Base-by-base conservation (phyloP, 106 monocot species). In the Acorus gramineus region DNA sequence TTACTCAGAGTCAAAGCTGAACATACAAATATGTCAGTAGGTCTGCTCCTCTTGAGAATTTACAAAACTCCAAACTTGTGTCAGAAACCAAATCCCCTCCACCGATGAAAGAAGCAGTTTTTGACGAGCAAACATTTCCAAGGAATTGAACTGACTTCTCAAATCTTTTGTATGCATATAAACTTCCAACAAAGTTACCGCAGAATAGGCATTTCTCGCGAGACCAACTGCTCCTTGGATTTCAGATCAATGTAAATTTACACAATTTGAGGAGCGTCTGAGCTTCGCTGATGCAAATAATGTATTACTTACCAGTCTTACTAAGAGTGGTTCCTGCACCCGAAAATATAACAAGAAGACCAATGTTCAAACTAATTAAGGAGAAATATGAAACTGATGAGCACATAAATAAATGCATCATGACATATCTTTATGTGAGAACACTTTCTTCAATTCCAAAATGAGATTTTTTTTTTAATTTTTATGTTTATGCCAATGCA, bases 1-100 rank as follows among this genome's bases (percentile, higher is more conserved):
- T 92, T 92, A 98, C 96, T 73, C 77, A 79, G 68, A 92, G 80
- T 73, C 77, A 79, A 65, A 92, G 80, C 69, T 85, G 87, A 77
- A 86, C 74, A 81, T 98, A 98, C 85, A 98, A 73, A 84, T 98
- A 92, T 44, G 91, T 75, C 65, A 98, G 88, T 49, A 98, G 70
- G 59, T 92, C 88, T 44, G 83, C 91, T 76, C 96, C 91, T 81
- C 75, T 85, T 7, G 85, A 87, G 52, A 98, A 92, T n/a, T 81
- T 64, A 49, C 61, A 57, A 54, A 85, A 98, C 61, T 78, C 79
- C 11, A 77, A 54, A 13, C 63, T 13, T 49, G 66, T 48, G 43
- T 75, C 56, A 65, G 66, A 59, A 60, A 2, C 67, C 67, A 82
- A 78, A 60, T 14, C 75, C 66, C 80, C 77, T 46, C 48, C 58